Evolutionary conservation across 805 yeast species (phyloP), one percentile per base, ranked within the genome.

Genomic region (Nakazawaea ernobii): DNA sequence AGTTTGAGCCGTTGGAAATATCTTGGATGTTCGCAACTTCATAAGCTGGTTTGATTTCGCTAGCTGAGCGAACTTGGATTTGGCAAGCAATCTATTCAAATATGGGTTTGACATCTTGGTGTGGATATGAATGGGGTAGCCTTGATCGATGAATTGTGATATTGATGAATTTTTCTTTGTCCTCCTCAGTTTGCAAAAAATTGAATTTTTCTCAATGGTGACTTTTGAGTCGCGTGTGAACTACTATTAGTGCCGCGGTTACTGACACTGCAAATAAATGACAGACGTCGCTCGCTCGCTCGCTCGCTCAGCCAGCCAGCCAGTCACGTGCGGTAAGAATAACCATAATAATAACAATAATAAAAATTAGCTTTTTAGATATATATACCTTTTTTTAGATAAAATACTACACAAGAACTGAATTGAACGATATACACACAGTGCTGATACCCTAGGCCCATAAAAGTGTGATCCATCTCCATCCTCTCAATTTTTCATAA

Each of bases 1-100:
- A 37, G 84, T 71, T 61, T 86, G 95, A 58, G 83, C 90, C 0
- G 86, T 78, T 26, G 95, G 95, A 33, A 56, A 60, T 8, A 55
- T 49, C 33, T 59, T 62, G 9, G 60, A 43, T 20, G 53, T 53
- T 46, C 61, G 54, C 14, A 55, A 51, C 5, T 52, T 57, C 39
- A 58, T 55, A 33, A 57, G 56, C 11, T 60, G 65, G 15, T 60
- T 52, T 24, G 58, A 55, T 17, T 55, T 55, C 30, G 68, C 63
- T 24, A 69, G 45, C 47, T 67, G 70, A 1, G 73, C 60, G 35
- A 69, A 41, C 49, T 58, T 63, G 6, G 71, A 63, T 27, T 41
- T 46, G 10, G 37, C 37, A 27, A 46, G 49, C 32, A 46, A 36
- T 2, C 29, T 17, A 20, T 17, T 40, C 14, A 46, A 14, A 14